Percentiles rank a stretch among this genome's conserved stretches.
phyloP scores from a whole-genome alignment of 495 filamentous ascomycete genomes.

The Neurospora africana region DNA sequence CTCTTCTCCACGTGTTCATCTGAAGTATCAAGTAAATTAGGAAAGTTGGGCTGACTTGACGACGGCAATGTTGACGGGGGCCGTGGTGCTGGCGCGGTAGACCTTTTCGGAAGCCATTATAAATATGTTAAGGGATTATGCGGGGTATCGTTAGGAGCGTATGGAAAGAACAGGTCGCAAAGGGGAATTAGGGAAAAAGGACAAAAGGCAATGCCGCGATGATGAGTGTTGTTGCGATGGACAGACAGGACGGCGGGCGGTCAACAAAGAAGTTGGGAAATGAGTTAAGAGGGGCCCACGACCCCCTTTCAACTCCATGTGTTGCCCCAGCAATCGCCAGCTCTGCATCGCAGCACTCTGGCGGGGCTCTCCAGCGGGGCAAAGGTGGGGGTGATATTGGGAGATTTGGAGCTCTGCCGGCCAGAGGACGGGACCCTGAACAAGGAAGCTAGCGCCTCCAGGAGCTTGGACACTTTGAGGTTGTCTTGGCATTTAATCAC shows the following conservation, averaged over 20 bases:
- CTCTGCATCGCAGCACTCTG: not conserved
- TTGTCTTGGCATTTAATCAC: not conserved
- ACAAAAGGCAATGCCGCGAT: not conserved
- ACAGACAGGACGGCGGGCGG: not conserved
- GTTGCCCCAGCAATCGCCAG: not conserved
- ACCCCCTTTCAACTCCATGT: not conserved
- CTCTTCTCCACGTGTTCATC: not conserved
- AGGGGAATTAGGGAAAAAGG: not conserved
- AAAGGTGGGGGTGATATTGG: not conserved
- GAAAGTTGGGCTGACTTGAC: constrained; percentile 59
- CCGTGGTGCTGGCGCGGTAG: constrained; percentile 88
- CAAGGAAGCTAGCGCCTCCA: not conserved
- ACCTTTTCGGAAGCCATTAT: constrained; percentile 46
- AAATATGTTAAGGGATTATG: not conserved
- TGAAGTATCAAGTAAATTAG: not conserved
- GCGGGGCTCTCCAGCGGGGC: not conserved
- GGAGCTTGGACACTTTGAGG: not conserved
- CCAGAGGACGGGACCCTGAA: not conserved
- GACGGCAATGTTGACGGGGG: constrained; percentile 97
- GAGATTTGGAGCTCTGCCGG: not conserved
- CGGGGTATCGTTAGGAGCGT: not conserved
- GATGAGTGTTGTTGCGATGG: not conserved
- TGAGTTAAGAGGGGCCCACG: not conserved
- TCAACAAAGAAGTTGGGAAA: not conserved
- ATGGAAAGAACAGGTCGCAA: not conserved